phyloP scores from a whole-genome alignment of 768 basidiomycete species.

The Russula earlei region DNA sequence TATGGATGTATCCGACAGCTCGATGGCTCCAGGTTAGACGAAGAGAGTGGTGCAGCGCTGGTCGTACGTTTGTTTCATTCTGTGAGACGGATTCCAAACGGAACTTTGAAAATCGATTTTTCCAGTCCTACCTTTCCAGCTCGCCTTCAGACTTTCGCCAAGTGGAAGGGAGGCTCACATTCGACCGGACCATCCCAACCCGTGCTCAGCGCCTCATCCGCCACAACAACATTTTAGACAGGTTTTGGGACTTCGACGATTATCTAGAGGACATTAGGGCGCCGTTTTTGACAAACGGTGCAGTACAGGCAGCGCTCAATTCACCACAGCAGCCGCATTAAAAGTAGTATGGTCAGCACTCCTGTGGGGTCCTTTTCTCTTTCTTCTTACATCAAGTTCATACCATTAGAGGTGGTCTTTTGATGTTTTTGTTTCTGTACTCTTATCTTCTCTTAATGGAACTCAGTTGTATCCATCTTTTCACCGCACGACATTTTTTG shows the following conservation, averaged over 20 bases:
- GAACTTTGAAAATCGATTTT: neutral
- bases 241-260: conserved; percentile 76
- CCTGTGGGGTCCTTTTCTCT: neutral
- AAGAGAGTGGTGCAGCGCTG: conserved; percentile 1
- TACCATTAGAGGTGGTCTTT: neutral
- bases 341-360: neutral
- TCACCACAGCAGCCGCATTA: neutral
- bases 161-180: neutral
- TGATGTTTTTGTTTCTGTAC: neutral
- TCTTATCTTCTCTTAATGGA: neutral
- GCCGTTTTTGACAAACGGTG: conserved; percentile 39
- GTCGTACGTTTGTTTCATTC: conserved; percentile 2
- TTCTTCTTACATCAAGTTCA: neutral
- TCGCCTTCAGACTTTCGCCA: neutral
- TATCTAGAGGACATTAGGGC: conserved; percentile 63
- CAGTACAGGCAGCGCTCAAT: conserved; percentile 2
- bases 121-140: neutral
- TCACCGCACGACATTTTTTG: too few species aligned
- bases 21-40: conserved; percentile 17
- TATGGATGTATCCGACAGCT: conserved; percentile 41
- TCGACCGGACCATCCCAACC: conserved; percentile 27
- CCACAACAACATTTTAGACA: conserved; percentile 40
- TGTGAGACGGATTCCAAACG: neutral
- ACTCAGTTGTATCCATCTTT: too few species aligned
- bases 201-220: conserved; percentile 42